phyloP scores from a whole-genome alignment of 495 filamentous ascomycete genomes.

The Bacidia rubella region DNA sequence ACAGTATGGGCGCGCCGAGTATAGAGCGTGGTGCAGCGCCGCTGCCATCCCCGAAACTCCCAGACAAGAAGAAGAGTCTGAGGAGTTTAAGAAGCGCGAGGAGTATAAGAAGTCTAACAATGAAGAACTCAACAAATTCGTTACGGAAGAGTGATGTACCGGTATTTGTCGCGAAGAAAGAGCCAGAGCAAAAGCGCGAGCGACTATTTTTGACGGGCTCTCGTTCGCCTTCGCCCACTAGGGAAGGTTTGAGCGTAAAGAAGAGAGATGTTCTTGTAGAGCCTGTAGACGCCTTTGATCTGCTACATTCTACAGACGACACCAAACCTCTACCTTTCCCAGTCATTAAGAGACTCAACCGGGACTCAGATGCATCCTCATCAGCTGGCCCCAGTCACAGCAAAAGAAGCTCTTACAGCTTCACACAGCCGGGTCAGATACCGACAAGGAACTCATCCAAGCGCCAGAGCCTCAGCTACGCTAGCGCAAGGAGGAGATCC shows the following conservation, averaged over 20 bases:
- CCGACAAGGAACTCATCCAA: constrained; percentile 13
- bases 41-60: constrained; percentile 30
- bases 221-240: constrained; percentile 20
- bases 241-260: constrained; percentile 25
- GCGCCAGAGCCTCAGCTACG: constrained; percentile 13
- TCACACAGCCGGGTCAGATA: constrained; percentile 11
- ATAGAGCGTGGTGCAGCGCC: constrained; percentile 32
- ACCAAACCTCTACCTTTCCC: not conserved
- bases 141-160: constrained; percentile 26
- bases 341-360: not conserved
- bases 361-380: constrained; percentile 1
- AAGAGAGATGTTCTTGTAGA: constrained; percentile 26
- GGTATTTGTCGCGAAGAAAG: constrained; percentile 1
- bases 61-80: constrained; percentile 33
- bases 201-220: constrained; percentile 33
- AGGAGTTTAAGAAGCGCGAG: constrained; percentile 28
- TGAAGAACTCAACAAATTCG: constrained; percentile 46
- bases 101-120: constrained; percentile 38
- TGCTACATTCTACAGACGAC: constrained; percentile 1
- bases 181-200: constrained; percentile 24
- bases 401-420: constrained; percentile 22
- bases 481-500: constrained; percentile 4
- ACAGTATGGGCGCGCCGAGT: constrained; percentile 46
- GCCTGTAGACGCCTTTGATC: not conserved
- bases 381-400: constrained; percentile 8